phyloP scores from a whole-genome alignment of 2,329 filamentous ascomycete species.

The Fusarium burgessii region DNA sequence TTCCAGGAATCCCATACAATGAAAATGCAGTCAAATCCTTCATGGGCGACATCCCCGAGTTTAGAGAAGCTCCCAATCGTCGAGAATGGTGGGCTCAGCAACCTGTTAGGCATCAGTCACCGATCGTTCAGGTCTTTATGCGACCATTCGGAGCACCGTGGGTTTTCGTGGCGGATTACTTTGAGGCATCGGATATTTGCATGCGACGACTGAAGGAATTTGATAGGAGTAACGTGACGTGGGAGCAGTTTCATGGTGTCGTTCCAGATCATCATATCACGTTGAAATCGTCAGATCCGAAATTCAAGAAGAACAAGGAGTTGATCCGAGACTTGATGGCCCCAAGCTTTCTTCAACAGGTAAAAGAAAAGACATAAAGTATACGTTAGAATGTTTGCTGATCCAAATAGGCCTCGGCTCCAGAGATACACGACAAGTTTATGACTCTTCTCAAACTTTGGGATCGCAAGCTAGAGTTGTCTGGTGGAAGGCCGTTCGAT shows the following conservation, averaged over 20 bases:
- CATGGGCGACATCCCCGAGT: slow-evolving; percentile 30
- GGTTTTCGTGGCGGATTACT: slow-evolving; percentile 34
- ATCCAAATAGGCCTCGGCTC: slow-evolving; percentile 45
- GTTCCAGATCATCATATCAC: slow-evolving; percentile 16
- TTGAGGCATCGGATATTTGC: slow-evolving; percentile 30
- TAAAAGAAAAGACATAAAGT: fast-evolving
- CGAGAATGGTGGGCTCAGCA: slow-evolving; percentile 28
- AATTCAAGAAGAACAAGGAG: slow-evolving; percentile 40
- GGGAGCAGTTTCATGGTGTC: slow-evolving; percentile 2
- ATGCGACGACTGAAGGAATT: slow-evolving; percentile 36
- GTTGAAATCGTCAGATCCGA: slow-evolving; percentile 11
- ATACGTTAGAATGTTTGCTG: not conserved
- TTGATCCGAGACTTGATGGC: slow-evolving; percentile 38
- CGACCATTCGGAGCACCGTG: slow-evolving; percentile 22
- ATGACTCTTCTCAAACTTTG: slow-evolving; percentile 49
- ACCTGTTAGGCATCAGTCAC: slow-evolving; percentile 23
- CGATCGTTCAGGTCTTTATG: slow-evolving; percentile 28
- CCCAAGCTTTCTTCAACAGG: slow-evolving; percentile 26
- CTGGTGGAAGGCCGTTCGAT: slow-evolving; percentile 48
- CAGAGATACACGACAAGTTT: slow-evolving; percentile 48
- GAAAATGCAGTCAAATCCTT: slow-evolving; percentile 23
- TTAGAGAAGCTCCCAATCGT: slow-evolving; percentile 2
- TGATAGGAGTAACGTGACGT: slow-evolving; percentile 11
- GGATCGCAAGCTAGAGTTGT: slow-evolving; percentile 44
- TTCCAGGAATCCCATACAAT: slow-evolving; percentile 32